Conservation (phyloP, 108 stramenopile genomes). For the Aureococcus anophagefferens region DNA sequence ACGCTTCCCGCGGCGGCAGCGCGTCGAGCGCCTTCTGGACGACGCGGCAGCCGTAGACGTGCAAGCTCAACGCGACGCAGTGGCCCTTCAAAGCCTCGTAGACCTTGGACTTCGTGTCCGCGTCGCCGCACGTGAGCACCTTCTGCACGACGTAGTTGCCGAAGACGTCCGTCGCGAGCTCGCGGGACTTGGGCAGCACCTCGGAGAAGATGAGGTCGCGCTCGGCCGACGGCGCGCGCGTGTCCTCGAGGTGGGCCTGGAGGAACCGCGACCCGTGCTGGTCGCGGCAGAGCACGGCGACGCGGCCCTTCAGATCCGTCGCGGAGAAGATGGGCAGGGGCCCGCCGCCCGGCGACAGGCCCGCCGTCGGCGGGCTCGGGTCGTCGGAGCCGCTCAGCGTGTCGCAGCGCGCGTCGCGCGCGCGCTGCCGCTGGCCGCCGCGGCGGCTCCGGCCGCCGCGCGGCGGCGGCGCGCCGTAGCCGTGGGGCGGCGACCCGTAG, state of each 20-base stretch:
- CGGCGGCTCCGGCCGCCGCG: too few relatives aligned
- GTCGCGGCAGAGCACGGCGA: slow-evolving; percentile 86
- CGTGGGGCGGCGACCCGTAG: too few relatives aligned
- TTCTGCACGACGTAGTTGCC: slow-evolving; percentile 96
- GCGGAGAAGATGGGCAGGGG: background rate
- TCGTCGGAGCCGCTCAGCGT: too few relatives aligned
- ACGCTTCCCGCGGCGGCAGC: slow-evolving; percentile 58
- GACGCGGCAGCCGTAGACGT: slow-evolving; percentile 92
- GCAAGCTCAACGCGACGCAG: slow-evolving; percentile 65
- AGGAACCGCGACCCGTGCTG: slow-evolving; percentile 96
- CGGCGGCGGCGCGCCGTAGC: too few relatives aligned
- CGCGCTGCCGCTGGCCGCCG: too few relatives aligned
- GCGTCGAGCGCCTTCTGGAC: slow-evolving; percentile 84
- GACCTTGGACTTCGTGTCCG: slow-evolving; percentile 56
- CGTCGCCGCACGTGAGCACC: slow-evolving; percentile 79
- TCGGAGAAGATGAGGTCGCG: slow-evolving; percentile 68
- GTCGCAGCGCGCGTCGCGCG: too few relatives aligned
- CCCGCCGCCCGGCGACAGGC: too few relatives aligned
- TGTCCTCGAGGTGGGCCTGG: slow-evolving; percentile 81
- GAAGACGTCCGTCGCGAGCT: slow-evolving; percentile 74
- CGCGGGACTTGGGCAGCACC: slow-evolving; percentile 60
- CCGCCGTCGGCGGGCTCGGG: too few relatives aligned
- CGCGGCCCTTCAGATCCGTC: slow-evolving; percentile 30
- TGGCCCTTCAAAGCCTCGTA: slow-evolving; percentile 57
- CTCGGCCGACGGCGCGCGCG: slow-evolving; percentile 38